A percentile compares a stretch with the other conserved stretches of the same genome.
Conservation (phyloP, 2,329 filamentous ascomycete genomes). For the Pestalotiopsis sp. region DNA sequence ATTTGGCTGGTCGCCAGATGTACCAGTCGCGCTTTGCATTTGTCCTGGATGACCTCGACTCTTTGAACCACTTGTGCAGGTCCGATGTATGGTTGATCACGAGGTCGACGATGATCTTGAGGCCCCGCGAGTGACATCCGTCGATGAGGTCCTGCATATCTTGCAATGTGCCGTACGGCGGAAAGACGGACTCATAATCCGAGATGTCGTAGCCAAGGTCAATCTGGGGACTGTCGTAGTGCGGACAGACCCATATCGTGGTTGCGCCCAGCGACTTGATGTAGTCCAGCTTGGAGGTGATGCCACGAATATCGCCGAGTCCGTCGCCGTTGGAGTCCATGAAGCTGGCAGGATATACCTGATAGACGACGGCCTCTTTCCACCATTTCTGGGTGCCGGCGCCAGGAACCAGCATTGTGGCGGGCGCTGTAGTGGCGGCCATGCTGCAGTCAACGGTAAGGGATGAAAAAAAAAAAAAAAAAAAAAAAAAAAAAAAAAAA, state of each 20-base stretch:
- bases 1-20: slow-evolving; percentile 50
- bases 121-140: slow-evolving; percentile 5
- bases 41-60: slow-evolving; percentile 49
- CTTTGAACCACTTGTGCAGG: slow-evolving; percentile 57
- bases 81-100: slow-evolving; percentile 32
- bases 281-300: slow-evolving; percentile 55
- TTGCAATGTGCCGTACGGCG: slow-evolving; percentile 8
- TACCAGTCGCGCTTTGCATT: slow-evolving; percentile 57
- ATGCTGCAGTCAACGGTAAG: neutral
- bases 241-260: slow-evolving; percentile 46
- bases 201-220: slow-evolving; percentile 69
- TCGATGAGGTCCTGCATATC: slow-evolving; percentile 13
- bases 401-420: neutral
- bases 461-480: neutral
- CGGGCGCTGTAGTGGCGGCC: neutral
- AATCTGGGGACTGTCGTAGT: slow-evolving; percentile 44
- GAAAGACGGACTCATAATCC: slow-evolving; percentile 45
- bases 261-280: slow-evolving; percentile 49
- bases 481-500: too few species aligned
- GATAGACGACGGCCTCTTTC: slow-evolving; percentile 12
- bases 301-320: slow-evolving; percentile 40
- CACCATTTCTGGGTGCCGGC: slow-evolving; percentile 3
- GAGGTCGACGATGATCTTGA: slow-evolving; percentile 23
- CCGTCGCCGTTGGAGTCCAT: slow-evolving; percentile 4
- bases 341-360: slow-evolving; percentile 10